These are phyloP conservation scores for Phytophthora europaea DNA, from an alignment of 352 stramenopile genomes.

Conservation along the genomic window DNA sequence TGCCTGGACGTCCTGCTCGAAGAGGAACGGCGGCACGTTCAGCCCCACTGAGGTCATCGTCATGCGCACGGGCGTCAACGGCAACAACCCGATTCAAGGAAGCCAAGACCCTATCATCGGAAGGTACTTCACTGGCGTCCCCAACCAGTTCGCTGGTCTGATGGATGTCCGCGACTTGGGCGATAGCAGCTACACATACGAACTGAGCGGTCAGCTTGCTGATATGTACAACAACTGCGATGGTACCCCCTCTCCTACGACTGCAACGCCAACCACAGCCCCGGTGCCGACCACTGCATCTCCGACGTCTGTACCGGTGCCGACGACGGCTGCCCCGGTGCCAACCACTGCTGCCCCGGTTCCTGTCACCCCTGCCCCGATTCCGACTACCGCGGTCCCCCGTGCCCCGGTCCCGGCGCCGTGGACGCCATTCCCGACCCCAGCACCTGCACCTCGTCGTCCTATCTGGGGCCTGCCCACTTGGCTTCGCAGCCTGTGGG, in stretches of 20 bases:
- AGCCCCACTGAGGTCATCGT: conserved; percentile 52
- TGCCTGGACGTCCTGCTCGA: conserved; percentile 61
- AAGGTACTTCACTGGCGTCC: conserved; percentile 48
- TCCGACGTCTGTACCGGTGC: not conserved
- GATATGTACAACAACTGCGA: conserved; percentile 58
- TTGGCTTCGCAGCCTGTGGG: conserved; percentile 30
- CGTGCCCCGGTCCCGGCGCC: conserved; percentile 4
- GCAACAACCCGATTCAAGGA: conserved; percentile 45
- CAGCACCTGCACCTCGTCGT: not conserved
- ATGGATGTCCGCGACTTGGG: conserved; percentile 64
- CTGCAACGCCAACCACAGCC: conserved; percentile 2
- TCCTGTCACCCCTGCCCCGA: conserved; percentile 8
- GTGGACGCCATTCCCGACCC: conserved; percentile 6
- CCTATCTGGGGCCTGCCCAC: conserved; percentile 3
- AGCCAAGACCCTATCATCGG: conserved; percentile 43
- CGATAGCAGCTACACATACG: conserved; percentile 65
- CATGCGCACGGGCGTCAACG: conserved; percentile 54
- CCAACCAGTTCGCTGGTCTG: conserved; percentile 52
- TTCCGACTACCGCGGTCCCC: not conserved
- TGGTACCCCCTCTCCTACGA: conserved; percentile 15
- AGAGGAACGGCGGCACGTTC: conserved; percentile 42
- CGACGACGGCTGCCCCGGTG: not conserved
- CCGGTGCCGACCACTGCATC: not conserved
- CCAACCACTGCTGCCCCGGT: not conserved
- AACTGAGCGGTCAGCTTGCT: conserved; percentile 52